These are phyloP conservation scores for Nidularia sp. DNA, from an alignment of 768 basidiomycete species.

Conservation along the genomic window DNA sequence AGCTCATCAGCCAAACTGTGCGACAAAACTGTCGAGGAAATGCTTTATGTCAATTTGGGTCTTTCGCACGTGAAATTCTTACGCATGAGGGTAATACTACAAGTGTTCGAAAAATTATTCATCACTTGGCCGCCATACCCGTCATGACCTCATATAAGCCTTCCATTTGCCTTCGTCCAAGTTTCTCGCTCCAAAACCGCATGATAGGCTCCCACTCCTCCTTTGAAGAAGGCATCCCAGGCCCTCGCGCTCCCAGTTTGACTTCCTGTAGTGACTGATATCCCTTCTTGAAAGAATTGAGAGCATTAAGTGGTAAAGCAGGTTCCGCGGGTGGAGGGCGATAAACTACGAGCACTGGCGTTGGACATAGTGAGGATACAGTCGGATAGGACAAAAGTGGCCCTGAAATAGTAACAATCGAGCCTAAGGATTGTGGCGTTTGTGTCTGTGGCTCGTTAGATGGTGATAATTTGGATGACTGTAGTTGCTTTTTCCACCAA, in stretches of 20 bases:
- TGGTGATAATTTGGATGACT: conserved; percentile 9
- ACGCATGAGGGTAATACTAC: too few relatives aligned
- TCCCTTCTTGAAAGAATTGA: conserved; percentile 57
- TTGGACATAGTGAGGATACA: conserved; percentile 41
- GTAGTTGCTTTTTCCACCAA: conserved; percentile 44
- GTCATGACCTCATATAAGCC: conserved; percentile 70
- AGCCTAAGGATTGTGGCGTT: conserved; percentile 42
- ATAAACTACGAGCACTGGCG: conserved; percentile 59
- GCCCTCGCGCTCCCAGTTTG: conserved; percentile 32
- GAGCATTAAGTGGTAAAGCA: conserved; percentile 36
- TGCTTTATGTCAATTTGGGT: too few relatives aligned
- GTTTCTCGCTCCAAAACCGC: conserved; percentile 77
- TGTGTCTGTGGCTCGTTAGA: neutral
- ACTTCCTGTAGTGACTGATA: conserved; percentile 49
- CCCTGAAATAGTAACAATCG: conserved; percentile 66
- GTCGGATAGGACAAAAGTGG: conserved; percentile 80
- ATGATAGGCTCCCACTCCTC: conserved; percentile 85
- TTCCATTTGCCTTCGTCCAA: conserved; percentile 52
- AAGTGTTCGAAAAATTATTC: too few relatives aligned
- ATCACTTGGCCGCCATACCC: neutral
- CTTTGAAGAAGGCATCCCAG: conserved; percentile 71
- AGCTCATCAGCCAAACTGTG: too few relatives aligned
- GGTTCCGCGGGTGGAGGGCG: conserved; percentile 43
- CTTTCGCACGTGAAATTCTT: too few relatives aligned
- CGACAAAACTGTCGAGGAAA: too few relatives aligned